Evolutionary conservation across 2,329 filamentous ascomycete species (phyloP), one percentile per base, ranked within the genome.

Genomic region (Pseudogymnoascus destructans): DNA sequence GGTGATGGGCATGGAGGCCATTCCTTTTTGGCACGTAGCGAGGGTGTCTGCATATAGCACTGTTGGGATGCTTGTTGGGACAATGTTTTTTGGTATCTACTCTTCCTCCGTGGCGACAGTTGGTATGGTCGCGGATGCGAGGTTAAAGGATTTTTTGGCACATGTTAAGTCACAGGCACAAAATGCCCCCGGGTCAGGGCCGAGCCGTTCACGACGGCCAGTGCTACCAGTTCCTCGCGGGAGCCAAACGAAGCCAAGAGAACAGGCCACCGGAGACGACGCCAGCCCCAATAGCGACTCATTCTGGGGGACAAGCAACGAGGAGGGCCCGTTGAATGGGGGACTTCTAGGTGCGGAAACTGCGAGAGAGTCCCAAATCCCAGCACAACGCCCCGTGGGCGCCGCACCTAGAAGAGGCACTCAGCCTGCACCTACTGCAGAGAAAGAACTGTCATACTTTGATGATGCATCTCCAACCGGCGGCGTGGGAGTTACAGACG

Each of bases 381-480:
- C 33, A 52, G 23, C 35, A 36, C 59, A 49, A 33, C 13, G 30
- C n/a, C 57, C 25, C 25, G 15, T 19, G 17, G 15, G 46, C 15
- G n/a, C 25, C 15, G 9, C 46, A 52, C 15, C 46, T 52, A 25
- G 10, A 52, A 30, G 46, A 52, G 3, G 2, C 5, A 10, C 46
- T 30, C 25, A 17, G n/a, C 46, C 23, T 30, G 46, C 46, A 17
- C 46, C 46, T 25, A 1, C 46, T 17, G n/a, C 46, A 11, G 25
- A 32, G 25, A 52, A 19, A 52, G 46, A 52, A 17, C 15, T 25
- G 5, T 52, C 15, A 11, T 56, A 56, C 36, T 69, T 65, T 23
- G 65, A 66, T 59, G 64, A 68, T 59, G 65, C 64, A 15, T 68
- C 67, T 21, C 65, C 66, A n/a, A 66, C 66, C 1, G 61, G 61